Conservation (phyloP, 257 asterid species). For the Cruciata laevipes region DNA sequence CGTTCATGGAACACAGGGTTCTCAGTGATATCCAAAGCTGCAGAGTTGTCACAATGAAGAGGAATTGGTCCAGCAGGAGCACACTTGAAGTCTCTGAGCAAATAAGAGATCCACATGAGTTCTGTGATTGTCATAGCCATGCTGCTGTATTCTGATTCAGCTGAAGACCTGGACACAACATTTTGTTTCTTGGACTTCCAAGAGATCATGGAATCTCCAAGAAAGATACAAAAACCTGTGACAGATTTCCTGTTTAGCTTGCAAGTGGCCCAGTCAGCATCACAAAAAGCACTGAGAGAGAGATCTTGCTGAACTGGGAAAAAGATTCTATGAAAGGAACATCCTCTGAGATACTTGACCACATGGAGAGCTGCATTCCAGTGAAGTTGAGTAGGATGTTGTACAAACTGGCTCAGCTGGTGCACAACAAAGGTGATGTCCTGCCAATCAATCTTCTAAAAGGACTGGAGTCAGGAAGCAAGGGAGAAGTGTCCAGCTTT, state of each 20-base stretch:
- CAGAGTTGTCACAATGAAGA: not conserved
- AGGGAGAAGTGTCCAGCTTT: rapidly evolving
- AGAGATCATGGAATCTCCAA: not conserved
- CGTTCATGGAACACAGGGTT: not conserved
- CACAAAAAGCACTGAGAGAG: not conserved
- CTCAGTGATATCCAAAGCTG: not conserved
- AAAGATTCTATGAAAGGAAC: not conserved
- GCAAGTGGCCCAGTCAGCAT: constrained; percentile 14
- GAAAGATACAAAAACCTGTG: not conserved
- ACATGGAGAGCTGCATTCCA: not conserved
- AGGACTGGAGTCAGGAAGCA: not conserved
- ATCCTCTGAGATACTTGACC: rapidly evolving
- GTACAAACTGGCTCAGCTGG: not conserved
- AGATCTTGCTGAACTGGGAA: not conserved
- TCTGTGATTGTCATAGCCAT: not conserved
- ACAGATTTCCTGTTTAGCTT: not conserved
- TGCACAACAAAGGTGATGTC: not conserved
- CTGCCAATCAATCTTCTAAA: not conserved
- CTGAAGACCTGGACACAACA: not conserved
- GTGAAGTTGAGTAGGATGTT: not conserved
- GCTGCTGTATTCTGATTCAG: not conserved
- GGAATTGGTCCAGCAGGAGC: not conserved
- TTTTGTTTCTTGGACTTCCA: not conserved
- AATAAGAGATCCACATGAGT: not conserved
- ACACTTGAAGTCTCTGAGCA: not conserved